Evolutionary conservation across 257 asterid species (phyloP), one percentile per base, ranked within the genome.

Genomic region (Salvia hispanica): DNA sequence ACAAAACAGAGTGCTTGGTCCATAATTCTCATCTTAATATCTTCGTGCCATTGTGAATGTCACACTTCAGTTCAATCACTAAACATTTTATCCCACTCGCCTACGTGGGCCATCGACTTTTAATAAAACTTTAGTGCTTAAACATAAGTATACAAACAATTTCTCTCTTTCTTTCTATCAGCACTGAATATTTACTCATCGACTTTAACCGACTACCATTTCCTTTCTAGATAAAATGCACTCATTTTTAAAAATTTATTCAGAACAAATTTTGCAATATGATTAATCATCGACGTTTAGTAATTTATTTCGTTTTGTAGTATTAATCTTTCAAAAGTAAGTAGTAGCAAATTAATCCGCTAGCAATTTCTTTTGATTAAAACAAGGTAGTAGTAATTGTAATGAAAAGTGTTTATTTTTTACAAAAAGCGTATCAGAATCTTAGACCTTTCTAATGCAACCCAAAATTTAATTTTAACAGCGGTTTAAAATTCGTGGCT

Each of bases 11-110:
- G 76, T 52, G 74, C 73, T 70, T 64, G 76, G 80, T 63, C 66
- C 18, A 67, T 67, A 74, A 67, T 74, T 61, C 74, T 74, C 78
- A 67, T 74, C 78, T 67, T 60, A 43, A 67, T 9, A 74, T 74
- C 78, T 59, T 50, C 43, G 44, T 63, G 5, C 54, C 69, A 70
- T 14, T 50, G 15, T 50, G 62, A 53, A 45, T 64, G 79, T 64
- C 69, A 60, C 59, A 59, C 70, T 69, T 55, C 71, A 55, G n/a
- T 69, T 46, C 71, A 55, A 21, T 69, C 62, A 54, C 72, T 8
- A 55, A 11, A 36, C 56, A 11, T 68, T 25, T 28, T 28, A 4
- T 10, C 71, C 67, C 66, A 62, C 79, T 62, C 57, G 68, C 68
- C 31, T 4, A 2, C 15, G 39, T 63, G 63, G 58, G 9, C 72